Base-by-base conservation (phyloP, 768 basidiomycete species). In the Favolaschia claudopus region DNA sequence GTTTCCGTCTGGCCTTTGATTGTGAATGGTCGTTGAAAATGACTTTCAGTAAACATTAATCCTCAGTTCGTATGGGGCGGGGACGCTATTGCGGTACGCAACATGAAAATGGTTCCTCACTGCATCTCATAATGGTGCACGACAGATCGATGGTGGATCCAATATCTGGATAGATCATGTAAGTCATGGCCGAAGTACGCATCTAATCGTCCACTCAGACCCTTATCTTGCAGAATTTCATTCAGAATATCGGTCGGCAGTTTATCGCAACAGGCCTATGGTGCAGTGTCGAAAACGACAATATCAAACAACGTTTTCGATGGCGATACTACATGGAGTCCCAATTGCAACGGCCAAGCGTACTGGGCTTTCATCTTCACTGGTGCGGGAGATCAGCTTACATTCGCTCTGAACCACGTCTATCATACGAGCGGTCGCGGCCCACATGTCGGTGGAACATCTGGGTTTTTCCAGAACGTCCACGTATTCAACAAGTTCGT, bases 221-320 rank as follows among this genome's bases (percentile, higher is more conserved):
- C n/a, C n/a, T n/a, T 5, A 28, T 40, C 39, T 65, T 39, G 37
- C n/a, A n/a, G n/a, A n/a, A n/a, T n/a, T 70, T 55, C 67, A 70
- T 63, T 27, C n/a, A n/a, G n/a, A n/a, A 65, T 47, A 65, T 70
- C 19, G 69, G 65, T n/a, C 58, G 69, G 3, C 69, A 70, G 44
- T 65, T 70, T 61, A 62, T 70, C 19, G 69, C 58, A 4, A 70
- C 69, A n/a, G n/a, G n/a, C n/a, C n/a, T 68, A 67, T 33, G 65
- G 65, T 19, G 64, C 66, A 9, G 69, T 69, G 5, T 67, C 63
- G 5, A 47, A 59, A 14, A 69, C 68, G 8, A 70, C 69, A 12
- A 62, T 69, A 34, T 58, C 68, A 7, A 70, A 70, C 55, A 68
- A 69, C 38, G 64, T 69, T 20, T 70, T 70, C 55, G 65, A 70